A percentile compares a stretch with the other conserved stretches of the same genome.
phyloP scores from a whole-genome alignment of 2,329 filamentous ascomycete species.

The Ophiostoma piceae region DNA sequence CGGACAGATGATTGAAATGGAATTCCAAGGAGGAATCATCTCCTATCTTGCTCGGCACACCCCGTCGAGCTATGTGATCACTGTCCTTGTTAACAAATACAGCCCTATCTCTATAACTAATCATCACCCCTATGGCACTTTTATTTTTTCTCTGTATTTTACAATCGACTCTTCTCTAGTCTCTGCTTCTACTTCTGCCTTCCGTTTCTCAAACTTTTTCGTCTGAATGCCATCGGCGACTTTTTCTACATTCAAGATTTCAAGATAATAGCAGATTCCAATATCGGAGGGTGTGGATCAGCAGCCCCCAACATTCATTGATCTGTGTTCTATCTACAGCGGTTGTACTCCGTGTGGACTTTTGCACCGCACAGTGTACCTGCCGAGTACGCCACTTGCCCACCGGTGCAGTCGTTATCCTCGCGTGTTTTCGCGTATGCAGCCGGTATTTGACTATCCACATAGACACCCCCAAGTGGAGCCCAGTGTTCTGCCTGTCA shows the following conservation, averaged over 20 bases:
- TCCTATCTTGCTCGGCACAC: too few relatives aligned
- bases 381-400: not conserved
- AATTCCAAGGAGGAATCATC: too few relatives aligned
- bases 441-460: not conserved
- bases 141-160: too few relatives aligned
- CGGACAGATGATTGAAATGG: too few relatives aligned
- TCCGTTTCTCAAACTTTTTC: not conserved
- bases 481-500: too few relatives aligned
- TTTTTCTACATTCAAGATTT: conserved; percentile 5
- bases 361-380: not conserved
- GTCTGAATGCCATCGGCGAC: not conserved
- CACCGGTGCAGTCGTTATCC: not conserved
- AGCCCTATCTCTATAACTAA: too few relatives aligned
- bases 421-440: not conserved
- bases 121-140: too few relatives aligned
- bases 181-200: too few relatives aligned
- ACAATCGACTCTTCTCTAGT: not conserved
- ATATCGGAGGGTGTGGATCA: not conserved
- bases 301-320: not conserved
- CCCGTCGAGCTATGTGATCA: too few relatives aligned
- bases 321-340: not conserved
- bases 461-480: not conserved
- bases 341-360: not conserved
- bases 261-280: not conserved
- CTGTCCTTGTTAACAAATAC: too few relatives aligned